Evolutionary conservation across 2,329 filamentous ascomycete genomes (phyloP).

Genomic region (Triangularia setosa): DNA sequence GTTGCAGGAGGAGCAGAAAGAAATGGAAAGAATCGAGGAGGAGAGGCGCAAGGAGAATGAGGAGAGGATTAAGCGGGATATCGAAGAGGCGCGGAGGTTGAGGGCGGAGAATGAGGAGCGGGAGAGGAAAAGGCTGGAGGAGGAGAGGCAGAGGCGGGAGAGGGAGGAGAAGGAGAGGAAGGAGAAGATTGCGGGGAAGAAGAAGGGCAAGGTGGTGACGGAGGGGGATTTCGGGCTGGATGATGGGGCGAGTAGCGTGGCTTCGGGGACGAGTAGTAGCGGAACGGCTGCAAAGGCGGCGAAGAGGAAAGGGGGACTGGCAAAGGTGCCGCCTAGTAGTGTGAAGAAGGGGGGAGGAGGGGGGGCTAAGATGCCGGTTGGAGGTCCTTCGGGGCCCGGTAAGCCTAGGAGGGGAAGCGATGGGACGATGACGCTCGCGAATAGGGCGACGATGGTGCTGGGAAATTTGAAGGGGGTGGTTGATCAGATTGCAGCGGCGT

Average conservation of each 20-base stretch:
- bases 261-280: not conserved
- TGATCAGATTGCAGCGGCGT: conserved; percentile 45
- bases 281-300: not conserved
- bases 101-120: conserved; percentile 57
- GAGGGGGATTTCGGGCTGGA: conserved; percentile 3
- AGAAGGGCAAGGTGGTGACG: conserved; percentile 43
- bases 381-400: not conserved
- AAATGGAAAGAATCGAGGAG: conserved; percentile 62
- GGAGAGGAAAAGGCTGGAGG: conserved; percentile 49
- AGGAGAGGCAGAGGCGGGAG: conserved; percentile 42
- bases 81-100: conserved; percentile 54
- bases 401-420: not conserved
- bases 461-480: conserved; percentile 49
- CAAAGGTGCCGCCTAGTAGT: not conserved
- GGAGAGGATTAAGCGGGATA: conserved; percentile 51
- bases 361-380: not conserved
- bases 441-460: conserved; percentile 51
- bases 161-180: conserved; percentile 30
- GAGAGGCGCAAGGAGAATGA: conserved; percentile 56
- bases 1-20: conserved; percentile 77
- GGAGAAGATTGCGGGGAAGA: conserved; percentile 21
- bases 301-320: not conserved
- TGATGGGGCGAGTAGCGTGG: not conserved
- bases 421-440: conserved; percentile 17
- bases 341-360: conserved; percentile 1